phyloP scores from a whole-genome alignment of 169 alveolate species.

The Plasmodium relictum region DNA sequence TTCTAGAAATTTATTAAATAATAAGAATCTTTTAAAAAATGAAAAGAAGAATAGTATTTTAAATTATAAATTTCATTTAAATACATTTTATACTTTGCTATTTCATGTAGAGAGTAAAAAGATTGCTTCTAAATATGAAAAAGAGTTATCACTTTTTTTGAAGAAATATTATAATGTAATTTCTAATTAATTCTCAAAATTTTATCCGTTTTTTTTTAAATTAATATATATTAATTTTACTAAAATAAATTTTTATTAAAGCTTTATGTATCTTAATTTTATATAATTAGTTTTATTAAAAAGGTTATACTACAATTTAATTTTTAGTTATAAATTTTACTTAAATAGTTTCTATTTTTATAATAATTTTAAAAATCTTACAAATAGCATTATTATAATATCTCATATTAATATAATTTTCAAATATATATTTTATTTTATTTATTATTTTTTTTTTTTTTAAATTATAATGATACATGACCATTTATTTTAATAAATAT shows the following conservation, averaged over 20 bases:
- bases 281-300: not conserved
- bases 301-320: no score
- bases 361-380: no score
- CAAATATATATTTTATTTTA: no score
- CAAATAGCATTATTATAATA: no score
- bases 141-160: constrained; percentile 40
- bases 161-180: constrained; percentile 27
- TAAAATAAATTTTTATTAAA: not conserved
- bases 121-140: constrained; percentile 60
- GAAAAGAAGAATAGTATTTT: constrained; percentile 47
- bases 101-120: constrained; percentile 71
- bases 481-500: no score
- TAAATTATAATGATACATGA: no score
- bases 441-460: no score
- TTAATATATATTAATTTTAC: no score
- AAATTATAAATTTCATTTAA: constrained; percentile 55
- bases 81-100: constrained; percentile 49
- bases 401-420: no score
- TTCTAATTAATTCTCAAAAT: constrained; percentile 12
- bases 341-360: no score
- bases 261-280: not conserved
- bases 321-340: no score
- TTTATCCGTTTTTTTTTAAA: no score
- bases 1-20: constrained; percentile 67
- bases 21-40: constrained; percentile 73